Percentiles rank a stretch among this genome's conserved stretches.
Conservation (phyloP, 345 rosid genomes). For the Angophora floribunda region DNA sequence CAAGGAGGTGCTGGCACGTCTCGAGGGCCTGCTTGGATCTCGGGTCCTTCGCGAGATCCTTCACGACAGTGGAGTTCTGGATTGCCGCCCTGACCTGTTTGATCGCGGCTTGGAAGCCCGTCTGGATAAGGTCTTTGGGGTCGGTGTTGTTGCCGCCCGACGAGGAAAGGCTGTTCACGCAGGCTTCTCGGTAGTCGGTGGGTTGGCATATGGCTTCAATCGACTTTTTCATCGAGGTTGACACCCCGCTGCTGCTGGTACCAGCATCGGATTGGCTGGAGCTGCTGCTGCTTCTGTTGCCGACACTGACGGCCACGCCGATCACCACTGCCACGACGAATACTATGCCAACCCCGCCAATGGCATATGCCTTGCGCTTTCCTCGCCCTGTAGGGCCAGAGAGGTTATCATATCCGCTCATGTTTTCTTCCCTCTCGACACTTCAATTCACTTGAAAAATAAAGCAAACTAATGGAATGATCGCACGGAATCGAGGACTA, state of each 20-base stretch:
- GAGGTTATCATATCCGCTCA: background rate
- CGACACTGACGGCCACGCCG: slow-evolving; percentile 30
- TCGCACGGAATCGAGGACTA: background rate
- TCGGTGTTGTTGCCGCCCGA: slow-evolving; percentile 37
- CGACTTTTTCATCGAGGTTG: slow-evolving; percentile 22
- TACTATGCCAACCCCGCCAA: slow-evolving; percentile 36
- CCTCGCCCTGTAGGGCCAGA: background rate
- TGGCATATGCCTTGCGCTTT: slow-evolving; percentile 23
- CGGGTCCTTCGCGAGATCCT: slow-evolving; percentile 32
- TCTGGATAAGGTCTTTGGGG: slow-evolving; percentile 48
- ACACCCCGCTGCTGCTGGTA: background rate
- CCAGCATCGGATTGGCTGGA: background rate
- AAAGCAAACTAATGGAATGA: background rate
- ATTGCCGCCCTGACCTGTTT: slow-evolving; percentile 23
- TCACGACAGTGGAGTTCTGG: slow-evolving; percentile 24
- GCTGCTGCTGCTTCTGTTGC: background rate
- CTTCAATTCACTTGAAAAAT: background rate
- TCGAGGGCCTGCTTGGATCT: slow-evolving; percentile 39
- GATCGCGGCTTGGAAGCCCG: slow-evolving; percentile 33
- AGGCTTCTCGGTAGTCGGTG: slow-evolving; percentile 42
- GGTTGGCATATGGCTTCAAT: slow-evolving; percentile 51
- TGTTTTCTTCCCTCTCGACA: background rate
- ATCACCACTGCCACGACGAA: slow-evolving; percentile 61
- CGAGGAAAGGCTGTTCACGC: slow-evolving; percentile 27
- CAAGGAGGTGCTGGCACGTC: slow-evolving; percentile 41